Evolutionary conservation across 177 flowering plant genomes (phyloP).

Genomic region (Vitis hybrid): DNA sequence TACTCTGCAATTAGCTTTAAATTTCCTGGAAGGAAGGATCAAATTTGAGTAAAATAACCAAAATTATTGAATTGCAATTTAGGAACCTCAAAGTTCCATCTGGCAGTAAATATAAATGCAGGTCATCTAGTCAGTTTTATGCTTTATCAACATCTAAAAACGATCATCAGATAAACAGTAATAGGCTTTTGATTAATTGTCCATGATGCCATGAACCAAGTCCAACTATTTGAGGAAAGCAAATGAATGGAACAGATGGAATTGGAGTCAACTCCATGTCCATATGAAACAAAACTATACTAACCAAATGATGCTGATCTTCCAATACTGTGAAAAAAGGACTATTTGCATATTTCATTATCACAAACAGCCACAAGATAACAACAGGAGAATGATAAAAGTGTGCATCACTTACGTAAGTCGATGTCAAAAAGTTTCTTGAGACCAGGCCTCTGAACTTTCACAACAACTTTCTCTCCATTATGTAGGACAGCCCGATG

Average conservation of each 20-base stretch:
- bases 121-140: too few species aligned
- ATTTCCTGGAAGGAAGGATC: slow-evolving; percentile 54
- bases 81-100: too few species aligned
- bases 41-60: slow-evolving; percentile 10
- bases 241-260: too few species aligned
- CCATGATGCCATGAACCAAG: background rate
- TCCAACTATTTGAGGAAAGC: too few species aligned
- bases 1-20: slow-evolving; percentile 89
- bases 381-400: background rate
- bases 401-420: slow-evolving; percentile 54
- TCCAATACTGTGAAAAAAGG: too few species aligned
- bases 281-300: too few species aligned
- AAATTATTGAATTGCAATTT: background rate
- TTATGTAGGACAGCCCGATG: slow-evolving; percentile 88
- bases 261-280: too few species aligned
- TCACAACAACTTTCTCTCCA: slow-evolving; percentile 90
- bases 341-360: too few species aligned
- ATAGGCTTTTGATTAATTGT: background rate
- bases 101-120: too few species aligned
- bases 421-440: slow-evolving; percentile 97
- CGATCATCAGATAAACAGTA: background rate
- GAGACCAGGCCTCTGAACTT: slow-evolving; percentile 96
- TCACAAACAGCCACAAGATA: background rate
- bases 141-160: background rate
- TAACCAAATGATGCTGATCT: too few species aligned